Conservation (phyloP, 495 filamentous ascomycete genomes). For the Penicillium coprophilum region DNA sequence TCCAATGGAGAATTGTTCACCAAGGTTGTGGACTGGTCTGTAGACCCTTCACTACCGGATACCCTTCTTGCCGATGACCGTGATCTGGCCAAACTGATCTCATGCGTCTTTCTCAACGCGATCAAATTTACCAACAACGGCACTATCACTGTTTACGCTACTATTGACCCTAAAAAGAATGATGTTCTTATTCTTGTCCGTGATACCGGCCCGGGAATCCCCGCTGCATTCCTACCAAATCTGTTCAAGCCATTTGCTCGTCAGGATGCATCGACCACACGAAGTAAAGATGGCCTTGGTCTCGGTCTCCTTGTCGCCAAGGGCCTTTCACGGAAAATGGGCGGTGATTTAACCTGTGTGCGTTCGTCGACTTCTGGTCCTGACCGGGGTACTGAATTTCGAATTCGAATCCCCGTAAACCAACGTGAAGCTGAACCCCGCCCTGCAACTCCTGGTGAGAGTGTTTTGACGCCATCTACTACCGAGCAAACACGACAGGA, state of each 20-base stretch:
- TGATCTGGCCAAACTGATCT: constrained; percentile 71
- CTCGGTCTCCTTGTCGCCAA: constrained; percentile 76
- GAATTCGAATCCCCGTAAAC: constrained; percentile 66
- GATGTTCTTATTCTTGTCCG: constrained; percentile 61
- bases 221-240: constrained; percentile 63
- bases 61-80: constrained; percentile 68
- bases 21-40: constrained; percentile 66
- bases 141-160: constrained; percentile 59
- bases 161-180: constrained; percentile 48
- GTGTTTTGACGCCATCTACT: constrained; percentile 28
- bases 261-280: constrained; percentile 70
- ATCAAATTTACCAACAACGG: constrained; percentile 78
- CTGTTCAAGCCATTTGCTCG: constrained; percentile 76
- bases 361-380: constrained; percentile 68
- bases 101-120: constrained; percentile 74
- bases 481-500: constrained; percentile 25
- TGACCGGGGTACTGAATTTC: constrained; percentile 69
- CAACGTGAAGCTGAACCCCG: constrained; percentile 45
- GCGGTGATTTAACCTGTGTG: constrained; percentile 69
- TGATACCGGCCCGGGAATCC: constrained; percentile 75
- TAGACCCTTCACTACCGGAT: constrained; percentile 64
- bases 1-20: constrained; percentile 58
- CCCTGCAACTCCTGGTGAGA: constrained; percentile 41
- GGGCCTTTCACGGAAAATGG: constrained; percentile 70
- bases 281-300: constrained; percentile 71